phyloP scores from a whole-genome alignment of 2,329 filamentous ascomycete genomes.

The Davidsoniella virescens region DNA sequence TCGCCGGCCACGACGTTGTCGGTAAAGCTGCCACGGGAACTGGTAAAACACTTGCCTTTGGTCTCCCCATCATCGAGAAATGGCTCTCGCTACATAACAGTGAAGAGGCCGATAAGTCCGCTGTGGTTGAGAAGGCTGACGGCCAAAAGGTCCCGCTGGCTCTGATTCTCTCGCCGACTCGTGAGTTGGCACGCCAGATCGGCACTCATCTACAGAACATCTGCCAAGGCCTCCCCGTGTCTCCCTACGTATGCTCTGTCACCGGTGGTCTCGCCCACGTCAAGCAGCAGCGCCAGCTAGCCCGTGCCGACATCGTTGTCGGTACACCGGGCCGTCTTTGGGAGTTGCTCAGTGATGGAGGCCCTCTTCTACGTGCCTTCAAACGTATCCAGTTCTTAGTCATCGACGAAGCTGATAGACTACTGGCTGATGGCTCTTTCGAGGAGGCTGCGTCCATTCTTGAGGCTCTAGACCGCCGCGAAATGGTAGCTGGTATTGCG shows the following conservation, averaged over 20 bases:
- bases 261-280: conserved; percentile 88
- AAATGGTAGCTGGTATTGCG: conserved; percentile 32
- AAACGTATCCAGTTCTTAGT: conserved; percentile 67
- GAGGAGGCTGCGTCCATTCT: conserved; percentile 87
- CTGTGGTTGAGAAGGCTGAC: conserved; percentile 18
- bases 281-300: conserved; percentile 77
- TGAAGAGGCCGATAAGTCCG: conserved; percentile 11
- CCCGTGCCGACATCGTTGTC: conserved; percentile 79
- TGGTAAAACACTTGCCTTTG: conserved; percentile 90
- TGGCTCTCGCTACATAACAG: conserved; percentile 38
- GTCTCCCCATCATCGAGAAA: conserved; percentile 77
- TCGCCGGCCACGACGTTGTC: conserved; percentile 76
- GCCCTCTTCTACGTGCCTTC: conserved; percentile 52
- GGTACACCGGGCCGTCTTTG: conserved; percentile 84
- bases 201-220: conserved; percentile 65
- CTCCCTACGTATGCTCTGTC: conserved; percentile 66
- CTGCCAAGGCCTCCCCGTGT: conserved; percentile 42
- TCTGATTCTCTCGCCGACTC: conserved; percentile 74
- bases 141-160: conserved; percentile 43
- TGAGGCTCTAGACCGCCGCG: conserved; percentile 54
- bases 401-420: conserved; percentile 82
- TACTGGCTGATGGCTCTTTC: conserved; percentile 86
- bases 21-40: conserved; percentile 94
- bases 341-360: conserved; percentile 74
- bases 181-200: conserved; percentile 88